Evolutionary conservation across 2,329 filamentous ascomycete genomes (phyloP).

Genomic region (Stemphylium lycopersici): DNA sequence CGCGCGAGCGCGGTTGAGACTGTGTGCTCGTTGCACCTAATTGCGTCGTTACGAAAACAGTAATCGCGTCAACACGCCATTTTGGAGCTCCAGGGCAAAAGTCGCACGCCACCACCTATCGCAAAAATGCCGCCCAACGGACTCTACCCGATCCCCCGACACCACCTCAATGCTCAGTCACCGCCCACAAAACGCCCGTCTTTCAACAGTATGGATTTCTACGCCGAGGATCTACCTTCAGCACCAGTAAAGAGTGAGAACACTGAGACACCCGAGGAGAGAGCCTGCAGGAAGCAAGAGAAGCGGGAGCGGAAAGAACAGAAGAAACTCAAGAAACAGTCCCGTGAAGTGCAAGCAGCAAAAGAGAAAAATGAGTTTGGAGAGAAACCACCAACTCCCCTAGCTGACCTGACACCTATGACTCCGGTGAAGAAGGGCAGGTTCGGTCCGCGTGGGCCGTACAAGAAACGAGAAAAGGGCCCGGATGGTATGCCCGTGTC

Average conservation of each 20-base stretch:
- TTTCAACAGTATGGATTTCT: constrained; percentile 35
- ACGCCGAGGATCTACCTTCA: constrained; percentile 3
- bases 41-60: neutral
- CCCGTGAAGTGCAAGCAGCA: neutral
- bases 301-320: constrained; percentile 13
- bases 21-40: neutral
- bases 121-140: constrained; percentile 28
- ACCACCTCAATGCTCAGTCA: constrained; percentile 23
- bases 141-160: constrained; percentile 31
- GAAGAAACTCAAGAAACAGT: constrained; percentile 5
- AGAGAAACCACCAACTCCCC: neutral
- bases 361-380: neutral
- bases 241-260: neutral
- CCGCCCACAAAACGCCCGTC: constrained; percentile 3
- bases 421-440: constrained; percentile 8
- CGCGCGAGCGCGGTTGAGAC: neutral
- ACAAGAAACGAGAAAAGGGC: constrained; percentile 11
- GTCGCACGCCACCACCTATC: neutral
- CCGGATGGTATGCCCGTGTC: constrained; percentile 2
- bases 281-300: constrained; percentile 3
- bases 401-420: constrained; percentile 3
- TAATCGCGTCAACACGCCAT: neutral
- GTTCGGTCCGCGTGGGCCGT: constrained; percentile 6
- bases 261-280: neutral
- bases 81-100: neutral